These are phyloP conservation scores for Xerocomus subilludens DNA, from an alignment of 1,284 basidiomycete genomes.

Conservation along the genomic window DNA sequence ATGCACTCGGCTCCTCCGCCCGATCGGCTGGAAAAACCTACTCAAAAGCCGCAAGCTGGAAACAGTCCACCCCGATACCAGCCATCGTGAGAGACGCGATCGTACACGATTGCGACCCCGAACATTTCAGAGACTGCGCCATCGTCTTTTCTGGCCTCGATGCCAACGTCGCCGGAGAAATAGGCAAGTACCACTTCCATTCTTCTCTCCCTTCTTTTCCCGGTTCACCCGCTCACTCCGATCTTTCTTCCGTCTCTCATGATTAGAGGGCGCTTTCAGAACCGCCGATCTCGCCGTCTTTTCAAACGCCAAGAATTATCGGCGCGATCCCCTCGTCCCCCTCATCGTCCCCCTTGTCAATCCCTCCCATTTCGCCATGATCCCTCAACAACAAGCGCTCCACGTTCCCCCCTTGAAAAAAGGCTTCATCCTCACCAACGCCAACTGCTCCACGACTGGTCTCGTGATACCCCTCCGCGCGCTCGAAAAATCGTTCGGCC, in stretches of 20 bases:
- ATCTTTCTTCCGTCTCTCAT: background rate
- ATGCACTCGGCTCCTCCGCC: constrained; percentile 89
- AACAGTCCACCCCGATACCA: constrained; percentile 87
- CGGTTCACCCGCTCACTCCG: constrained; percentile 7
- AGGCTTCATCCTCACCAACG: constrained; percentile 98
- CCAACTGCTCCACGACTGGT: constrained; percentile 98
- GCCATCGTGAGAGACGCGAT: constrained; percentile 71
- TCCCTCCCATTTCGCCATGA: constrained; percentile 85
- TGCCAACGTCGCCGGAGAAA: constrained; percentile 93
- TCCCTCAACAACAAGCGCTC: constrained; percentile 82
- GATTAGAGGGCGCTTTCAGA: constrained; percentile 86
- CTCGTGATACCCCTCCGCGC: constrained; percentile 93
- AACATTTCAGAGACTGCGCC: constrained; percentile 83
- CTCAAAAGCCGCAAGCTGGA: constrained; percentile 86
- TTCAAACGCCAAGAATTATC: constrained; percentile 98
- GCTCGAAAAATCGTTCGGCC: constrained; percentile 92
- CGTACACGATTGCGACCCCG: constrained; percentile 83
- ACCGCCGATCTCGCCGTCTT: constrained; percentile 92
- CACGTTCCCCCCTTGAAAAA: constrained; percentile 79
- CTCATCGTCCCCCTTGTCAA: constrained; percentile 98
- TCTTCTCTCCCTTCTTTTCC: background rate
- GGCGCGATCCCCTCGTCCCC: constrained; percentile 94
- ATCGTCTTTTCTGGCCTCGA: constrained; percentile 97
- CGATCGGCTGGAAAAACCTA: constrained; percentile 92
- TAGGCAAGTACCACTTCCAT: constrained; percentile 71